phyloP scores from a whole-genome alignment of 2,329 filamentous ascomycete species.

The Ascochyta pisi region DNA sequence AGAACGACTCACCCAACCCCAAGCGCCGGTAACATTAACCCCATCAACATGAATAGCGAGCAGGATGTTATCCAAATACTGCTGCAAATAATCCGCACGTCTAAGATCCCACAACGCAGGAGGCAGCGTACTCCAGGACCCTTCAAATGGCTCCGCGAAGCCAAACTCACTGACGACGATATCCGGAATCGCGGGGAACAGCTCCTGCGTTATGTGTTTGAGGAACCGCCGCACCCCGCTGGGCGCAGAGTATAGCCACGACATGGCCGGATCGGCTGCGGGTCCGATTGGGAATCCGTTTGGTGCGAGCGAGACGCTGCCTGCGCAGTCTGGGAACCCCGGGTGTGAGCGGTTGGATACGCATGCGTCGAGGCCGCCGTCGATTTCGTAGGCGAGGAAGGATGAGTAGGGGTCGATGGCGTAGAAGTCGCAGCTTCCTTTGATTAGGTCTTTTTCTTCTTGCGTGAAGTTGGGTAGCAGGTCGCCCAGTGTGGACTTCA shows the following conservation, averaged over 20 bases:
- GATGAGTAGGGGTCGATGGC: constrained; percentile 50
- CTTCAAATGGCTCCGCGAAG: constrained; percentile 53
- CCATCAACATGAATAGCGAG: constrained; percentile 47
- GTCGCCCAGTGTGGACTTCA: constrained; percentile 51
- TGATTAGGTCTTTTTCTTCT: constrained; percentile 51
- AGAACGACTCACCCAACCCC: constrained; percentile 43
- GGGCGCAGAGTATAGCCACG: constrained; percentile 53
- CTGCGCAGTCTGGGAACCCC: constrained; percentile 52
- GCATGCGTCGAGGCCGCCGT: constrained; percentile 50
- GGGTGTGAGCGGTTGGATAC: constrained; percentile 50
- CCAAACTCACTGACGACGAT: constrained; percentile 54
- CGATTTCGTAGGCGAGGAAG: constrained; percentile 41
- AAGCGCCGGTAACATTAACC: constrained; percentile 53
- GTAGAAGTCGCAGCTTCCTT: constrained; percentile 54
- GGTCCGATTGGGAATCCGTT: constrained; percentile 57
- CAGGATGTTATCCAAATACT: constrained; percentile 53
- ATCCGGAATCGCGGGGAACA: constrained; percentile 53
- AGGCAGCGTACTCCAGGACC: constrained; percentile 35
- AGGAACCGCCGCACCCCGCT: constrained; percentile 51
- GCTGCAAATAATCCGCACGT: constrained; percentile 52
- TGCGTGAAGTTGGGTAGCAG: constrained; percentile 48
- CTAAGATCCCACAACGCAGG: constrained; percentile 51
- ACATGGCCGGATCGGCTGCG: constrained; percentile 50
- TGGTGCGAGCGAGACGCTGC: constrained; percentile 40
- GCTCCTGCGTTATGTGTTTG: constrained; percentile 51